Conservation (phyloP, 2,329 filamentous ascomycete species). For the Setomelanomma holmii region DNA sequence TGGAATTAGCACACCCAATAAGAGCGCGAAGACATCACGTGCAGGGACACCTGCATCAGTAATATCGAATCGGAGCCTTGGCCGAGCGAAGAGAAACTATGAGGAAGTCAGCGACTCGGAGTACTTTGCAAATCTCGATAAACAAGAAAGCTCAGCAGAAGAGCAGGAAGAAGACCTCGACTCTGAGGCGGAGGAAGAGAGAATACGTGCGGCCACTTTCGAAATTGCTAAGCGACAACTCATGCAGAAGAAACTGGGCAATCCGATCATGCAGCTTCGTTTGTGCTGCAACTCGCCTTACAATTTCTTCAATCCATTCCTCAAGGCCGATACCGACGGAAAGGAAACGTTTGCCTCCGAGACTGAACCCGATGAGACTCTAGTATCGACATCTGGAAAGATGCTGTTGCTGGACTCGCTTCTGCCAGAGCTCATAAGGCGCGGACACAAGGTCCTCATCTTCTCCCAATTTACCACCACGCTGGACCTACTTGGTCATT, state of each 20-base stretch:
- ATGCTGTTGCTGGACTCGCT: slow-evolving; percentile 93
- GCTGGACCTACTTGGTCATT: slow-evolving; percentile 88
- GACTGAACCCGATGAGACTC: slow-evolving; percentile 72
- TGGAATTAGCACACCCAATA: slow-evolving; percentile 61
- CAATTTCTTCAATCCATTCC: slow-evolving; percentile 94
- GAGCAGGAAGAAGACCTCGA: slow-evolving; percentile 50
- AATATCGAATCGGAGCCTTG: slow-evolving; percentile 60
- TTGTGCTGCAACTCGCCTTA: slow-evolving; percentile 93
- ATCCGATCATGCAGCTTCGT: slow-evolving; percentile 89
- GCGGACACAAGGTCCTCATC: slow-evolving; percentile 88
- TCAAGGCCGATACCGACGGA: slow-evolving; percentile 56
- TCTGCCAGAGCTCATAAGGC: slow-evolving; percentile 74
- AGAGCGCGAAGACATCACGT: slow-evolving; percentile 77
- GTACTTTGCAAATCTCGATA: slow-evolving; percentile 80
- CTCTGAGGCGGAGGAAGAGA: slow-evolving; percentile 64
- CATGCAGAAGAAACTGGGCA: slow-evolving; percentile 88
- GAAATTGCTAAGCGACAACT: slow-evolving; percentile 87
- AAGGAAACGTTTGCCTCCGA: slow-evolving; percentile 56
- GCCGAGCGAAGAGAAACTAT: slow-evolving; percentile 65
- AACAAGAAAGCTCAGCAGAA: slow-evolving; percentile 55
- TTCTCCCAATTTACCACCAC: slow-evolving; percentile 98
- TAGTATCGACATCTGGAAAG: slow-evolving; percentile 90
- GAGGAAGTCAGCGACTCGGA: slow-evolving; percentile 80
- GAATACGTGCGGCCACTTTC: slow-evolving; percentile 70
- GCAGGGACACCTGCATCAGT: slow-evolving; percentile 73